A percentile compares a stretch with the other conserved stretches of the same genome.
phyloP scores from a whole-genome alignment of 2,329 filamentous ascomycete species.

The Ploettnerulaceae sp. region DNA sequence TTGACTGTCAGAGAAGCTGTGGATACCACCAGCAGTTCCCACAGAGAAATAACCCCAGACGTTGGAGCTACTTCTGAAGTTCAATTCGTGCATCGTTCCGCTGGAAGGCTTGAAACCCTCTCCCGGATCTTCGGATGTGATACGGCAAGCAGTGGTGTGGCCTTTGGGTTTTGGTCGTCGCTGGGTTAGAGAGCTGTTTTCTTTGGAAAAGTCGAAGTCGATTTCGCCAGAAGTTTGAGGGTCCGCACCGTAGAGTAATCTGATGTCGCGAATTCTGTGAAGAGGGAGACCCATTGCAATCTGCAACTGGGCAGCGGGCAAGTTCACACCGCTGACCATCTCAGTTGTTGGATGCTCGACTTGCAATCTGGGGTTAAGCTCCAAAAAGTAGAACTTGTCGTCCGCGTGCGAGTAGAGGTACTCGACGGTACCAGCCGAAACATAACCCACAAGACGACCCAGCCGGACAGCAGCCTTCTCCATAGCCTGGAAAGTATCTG shows the following conservation, averaged over 20 bases:
- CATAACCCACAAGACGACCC: conserved; percentile 91
- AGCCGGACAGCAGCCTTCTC: conserved; percentile 93
- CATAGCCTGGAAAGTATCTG: conserved; percentile 88
- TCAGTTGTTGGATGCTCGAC: conserved; percentile 99
- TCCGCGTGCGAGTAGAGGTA: conserved; percentile 98
- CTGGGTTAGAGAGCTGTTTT: conserved; percentile 78
- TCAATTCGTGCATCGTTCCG: conserved; percentile 97
- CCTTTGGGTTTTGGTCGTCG: conserved; percentile 89
- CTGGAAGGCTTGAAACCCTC: conserved; percentile 99
- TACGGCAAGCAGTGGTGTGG: conserved; percentile 96
- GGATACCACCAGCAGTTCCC: conserved; percentile 91
- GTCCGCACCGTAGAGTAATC: conserved; percentile 91
- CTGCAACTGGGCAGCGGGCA: conserved; percentile 95
- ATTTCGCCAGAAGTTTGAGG: conserved; percentile 81
- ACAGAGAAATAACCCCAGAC: conserved; percentile 99
- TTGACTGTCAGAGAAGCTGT: conserved; percentile 98
- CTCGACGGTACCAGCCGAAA: conserved; percentile 97
- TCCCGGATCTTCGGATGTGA: conserved; percentile 96
- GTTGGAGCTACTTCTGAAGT: conserved; percentile 97
- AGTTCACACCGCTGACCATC: conserved; percentile 97
- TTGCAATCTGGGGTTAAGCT: conserved; percentile 97
- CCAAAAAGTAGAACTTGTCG: conserved; percentile 99
- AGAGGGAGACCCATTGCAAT: conserved; percentile 98
- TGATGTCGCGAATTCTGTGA: conserved; percentile 92
- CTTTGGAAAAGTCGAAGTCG: conserved; percentile 92